These are phyloP conservation scores for Neurospora sublineolata DNA, from an alignment of 495 filamentous ascomycete genomes.

Conservation along the genomic window DNA sequence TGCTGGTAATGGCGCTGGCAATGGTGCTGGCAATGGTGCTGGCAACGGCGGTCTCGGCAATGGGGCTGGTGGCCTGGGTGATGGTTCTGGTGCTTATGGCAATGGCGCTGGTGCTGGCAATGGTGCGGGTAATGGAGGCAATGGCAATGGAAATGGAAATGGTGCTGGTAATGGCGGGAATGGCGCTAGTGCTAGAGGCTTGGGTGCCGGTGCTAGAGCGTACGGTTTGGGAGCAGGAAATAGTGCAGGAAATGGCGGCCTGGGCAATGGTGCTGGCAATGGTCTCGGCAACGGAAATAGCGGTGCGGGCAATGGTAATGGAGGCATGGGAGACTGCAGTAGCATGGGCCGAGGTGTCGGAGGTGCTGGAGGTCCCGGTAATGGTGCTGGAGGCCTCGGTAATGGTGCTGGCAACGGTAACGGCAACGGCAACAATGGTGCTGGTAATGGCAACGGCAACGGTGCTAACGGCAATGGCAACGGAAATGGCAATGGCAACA, in stretches of 20 bases:
- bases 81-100: neutral
- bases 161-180: neutral
- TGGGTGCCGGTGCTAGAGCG: neutral
- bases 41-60: slow-evolving; percentile 7
- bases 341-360: neutral
- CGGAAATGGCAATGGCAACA: neutral
- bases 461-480: neutral
- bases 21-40: slow-evolving; percentile 1
- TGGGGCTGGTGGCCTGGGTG: neutral
- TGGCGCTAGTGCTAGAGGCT: neutral
- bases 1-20: neutral
- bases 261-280: slow-evolving; percentile 1
- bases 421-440: neutral
- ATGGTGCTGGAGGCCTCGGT: slow-evolving; percentile 2
- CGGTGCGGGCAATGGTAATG: neutral
- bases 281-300: slow-evolving; percentile 3
- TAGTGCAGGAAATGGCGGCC: neutral
- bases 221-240: neutral
- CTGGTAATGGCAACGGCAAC: neutral
- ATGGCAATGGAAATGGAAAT: neutral
- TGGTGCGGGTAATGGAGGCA: neutral
- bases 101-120: neutral
- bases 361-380: neutral
- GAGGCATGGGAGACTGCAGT: neutral
- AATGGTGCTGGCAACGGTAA: neutral